Percentiles rank a stretch among this genome's conserved stretches.
Conservation (phyloP, 768 basidiomycete genomes). For the Phlebiopsis flavidoalba region DNA sequence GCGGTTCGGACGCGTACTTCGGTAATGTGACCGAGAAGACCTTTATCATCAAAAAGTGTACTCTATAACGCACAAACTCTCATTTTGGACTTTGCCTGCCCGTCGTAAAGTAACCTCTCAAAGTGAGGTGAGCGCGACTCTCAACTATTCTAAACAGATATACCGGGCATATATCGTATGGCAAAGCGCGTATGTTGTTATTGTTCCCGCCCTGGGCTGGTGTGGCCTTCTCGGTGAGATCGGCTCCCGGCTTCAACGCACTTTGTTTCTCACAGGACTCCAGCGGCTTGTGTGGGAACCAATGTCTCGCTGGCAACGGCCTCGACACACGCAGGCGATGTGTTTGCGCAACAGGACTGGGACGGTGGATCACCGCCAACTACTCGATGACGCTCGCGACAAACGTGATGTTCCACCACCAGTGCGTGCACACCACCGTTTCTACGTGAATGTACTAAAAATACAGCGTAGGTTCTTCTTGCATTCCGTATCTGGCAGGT, state of each 20-base stretch:
- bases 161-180: constrained; percentile 11
- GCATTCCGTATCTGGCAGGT: constrained; percentile 28
- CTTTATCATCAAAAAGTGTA: constrained; percentile 15
- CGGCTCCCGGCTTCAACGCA: neutral
- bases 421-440: constrained; percentile 14
- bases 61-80: constrained; percentile 16
- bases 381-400: constrained; percentile 27
- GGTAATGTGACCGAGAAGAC: constrained; percentile 6
- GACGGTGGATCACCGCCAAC: constrained; percentile 30
- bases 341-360: constrained; percentile 25
- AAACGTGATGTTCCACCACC: constrained; percentile 29
- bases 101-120: constrained; percentile 13
- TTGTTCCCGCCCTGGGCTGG: constrained; percentile 7
- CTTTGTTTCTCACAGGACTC: neutral
- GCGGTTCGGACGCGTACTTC: constrained; percentile 6
- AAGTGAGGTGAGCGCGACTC: too few relatives aligned
- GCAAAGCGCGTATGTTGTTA: constrained; percentile 1
- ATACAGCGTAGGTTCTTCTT: constrained; percentile 19
- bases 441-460: neutral
- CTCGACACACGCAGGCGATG: constrained; percentile 9
- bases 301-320: constrained; percentile 15
- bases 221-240: constrained; percentile 7
- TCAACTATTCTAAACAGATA: neutral
- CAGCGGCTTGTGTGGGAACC: constrained; percentile 18
- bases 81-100: constrained; percentile 19